Evolutionary conservation across 345 rosid species (phyloP).

Genomic region (Eucalyptus marginata): DNA sequence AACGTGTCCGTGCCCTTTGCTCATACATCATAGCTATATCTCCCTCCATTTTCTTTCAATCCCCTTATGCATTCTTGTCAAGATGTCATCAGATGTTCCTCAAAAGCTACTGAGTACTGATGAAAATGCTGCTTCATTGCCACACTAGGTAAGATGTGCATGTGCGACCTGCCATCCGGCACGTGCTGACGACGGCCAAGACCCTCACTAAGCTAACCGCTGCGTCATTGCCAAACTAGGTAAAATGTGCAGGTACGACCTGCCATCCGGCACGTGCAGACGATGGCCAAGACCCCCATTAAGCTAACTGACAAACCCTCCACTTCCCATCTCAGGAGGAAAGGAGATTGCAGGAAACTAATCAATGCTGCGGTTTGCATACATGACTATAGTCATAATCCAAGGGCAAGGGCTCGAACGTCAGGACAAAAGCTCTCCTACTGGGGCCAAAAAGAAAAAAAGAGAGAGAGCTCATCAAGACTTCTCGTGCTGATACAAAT

Average conservation of each 20-base stretch:
- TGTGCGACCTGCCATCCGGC: background rate
- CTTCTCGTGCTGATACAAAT: background rate
- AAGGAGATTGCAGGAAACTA: constrained; percentile 6
- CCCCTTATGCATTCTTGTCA: background rate
- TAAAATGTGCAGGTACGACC: background rate
- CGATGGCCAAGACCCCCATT: background rate
- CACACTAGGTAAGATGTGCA: background rate
- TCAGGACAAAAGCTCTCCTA: background rate
- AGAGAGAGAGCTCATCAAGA: background rate
- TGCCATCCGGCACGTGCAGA: background rate
- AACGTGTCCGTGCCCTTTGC: background rate
- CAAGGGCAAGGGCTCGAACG: background rate
- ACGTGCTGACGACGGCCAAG: background rate
- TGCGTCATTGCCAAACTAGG: background rate
- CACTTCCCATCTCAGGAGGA: background rate
- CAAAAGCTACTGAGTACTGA: background rate
- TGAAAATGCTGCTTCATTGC: background rate
- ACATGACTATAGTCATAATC: background rate
- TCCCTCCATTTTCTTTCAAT: background rate
- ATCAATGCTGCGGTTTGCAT: background rate
- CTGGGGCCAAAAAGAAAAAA: background rate
- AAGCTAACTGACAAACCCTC: background rate
- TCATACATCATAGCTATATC: background rate
- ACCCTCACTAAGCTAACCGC: background rate
- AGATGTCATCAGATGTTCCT: background rate